These are phyloP conservation scores for Rhodotorula glutinis DNA, from an alignment of 1,284 basidiomycete species.

Conservation along the genomic window DNA sequence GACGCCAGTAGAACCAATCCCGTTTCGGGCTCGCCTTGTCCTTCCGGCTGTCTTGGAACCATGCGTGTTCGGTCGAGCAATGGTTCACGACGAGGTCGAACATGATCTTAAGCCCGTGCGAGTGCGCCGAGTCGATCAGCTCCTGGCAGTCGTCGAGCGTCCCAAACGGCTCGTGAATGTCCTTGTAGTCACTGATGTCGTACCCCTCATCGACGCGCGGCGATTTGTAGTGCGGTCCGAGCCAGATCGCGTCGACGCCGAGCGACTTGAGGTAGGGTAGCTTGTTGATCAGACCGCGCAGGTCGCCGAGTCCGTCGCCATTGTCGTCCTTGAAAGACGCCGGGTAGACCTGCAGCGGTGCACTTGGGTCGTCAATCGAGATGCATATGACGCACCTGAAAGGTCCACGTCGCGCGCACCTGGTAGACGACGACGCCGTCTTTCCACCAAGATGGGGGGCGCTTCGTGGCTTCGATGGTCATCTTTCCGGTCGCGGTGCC, in stretches of 20 bases:
- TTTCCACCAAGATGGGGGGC: slow-evolving; percentile 59
- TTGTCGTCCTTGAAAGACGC: slow-evolving; percentile 69
- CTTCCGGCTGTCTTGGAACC: slow-evolving; percentile 67
- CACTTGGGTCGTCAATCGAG: too few relatives aligned
- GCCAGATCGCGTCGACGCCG: slow-evolving; percentile 69
- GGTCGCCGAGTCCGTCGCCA: slow-evolving; percentile 70
- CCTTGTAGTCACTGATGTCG: slow-evolving; percentile 68
- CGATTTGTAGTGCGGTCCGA: slow-evolving; percentile 68
- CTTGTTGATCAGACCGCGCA: slow-evolving; percentile 63
- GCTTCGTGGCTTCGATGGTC: slow-evolving; percentile 3
- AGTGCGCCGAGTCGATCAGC: slow-evolving; percentile 8
- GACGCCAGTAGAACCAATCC: slow-evolving; percentile 56
- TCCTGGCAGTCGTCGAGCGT: slow-evolving; percentile 68
- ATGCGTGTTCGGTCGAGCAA: slow-evolving; percentile 67
- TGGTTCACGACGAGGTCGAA: slow-evolving; percentile 82
- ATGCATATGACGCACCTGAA: too few relatives aligned
- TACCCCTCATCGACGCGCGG: slow-evolving; percentile 56
- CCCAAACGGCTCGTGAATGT: slow-evolving; percentile 69
- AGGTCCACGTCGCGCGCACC: slow-evolving; percentile 20
- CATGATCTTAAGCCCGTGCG: slow-evolving; percentile 46
- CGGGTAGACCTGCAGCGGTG: slow-evolving; percentile 60
- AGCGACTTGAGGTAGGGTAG: slow-evolving; percentile 68
- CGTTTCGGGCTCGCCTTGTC: slow-evolving; percentile 61
- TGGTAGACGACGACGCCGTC: slow-evolving; percentile 61
- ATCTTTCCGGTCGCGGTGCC: neutral